Conservation (phyloP, 140 eudicot species). For the Artemisia princeps region DNA sequence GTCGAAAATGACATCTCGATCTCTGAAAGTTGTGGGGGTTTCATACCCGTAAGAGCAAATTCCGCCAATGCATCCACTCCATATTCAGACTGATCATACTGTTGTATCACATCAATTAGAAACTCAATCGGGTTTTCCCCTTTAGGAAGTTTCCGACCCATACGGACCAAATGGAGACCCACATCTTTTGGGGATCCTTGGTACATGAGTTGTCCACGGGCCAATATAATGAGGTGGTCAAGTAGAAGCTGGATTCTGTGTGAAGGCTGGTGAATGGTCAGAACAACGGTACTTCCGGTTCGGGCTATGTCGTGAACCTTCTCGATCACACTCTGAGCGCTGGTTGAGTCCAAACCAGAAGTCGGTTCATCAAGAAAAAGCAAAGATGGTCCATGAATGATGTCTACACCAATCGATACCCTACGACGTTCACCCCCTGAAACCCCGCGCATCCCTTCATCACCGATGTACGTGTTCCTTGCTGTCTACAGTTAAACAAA, state of each 20-base stretch:
- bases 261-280: constrained; percentile 76
- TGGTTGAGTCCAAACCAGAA: constrained; percentile 76
- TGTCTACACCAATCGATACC: constrained; percentile 74
- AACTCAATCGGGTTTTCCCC: constrained; percentile 66
- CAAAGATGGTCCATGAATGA: constrained; percentile 65
- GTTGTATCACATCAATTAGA: constrained; percentile 69
- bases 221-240: constrained; percentile 60
- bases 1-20: constrained; percentile 36
- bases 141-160: constrained; percentile 61
- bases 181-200: constrained; percentile 80
- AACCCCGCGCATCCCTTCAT: constrained; percentile 67
- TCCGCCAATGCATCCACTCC: constrained; percentile 75
- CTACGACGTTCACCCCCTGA: constrained; percentile 80
- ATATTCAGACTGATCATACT: constrained; percentile 63
- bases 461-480: constrained; percentile 67
- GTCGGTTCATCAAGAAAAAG: constrained; percentile 79
- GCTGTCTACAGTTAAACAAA: constrained; percentile 38
- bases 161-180: constrained; percentile 41
- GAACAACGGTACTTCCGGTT: constrained; percentile 67
- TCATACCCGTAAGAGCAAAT: constrained; percentile 67
- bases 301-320: constrained; percentile 68
- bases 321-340: constrained; percentile 69
- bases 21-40: constrained; percentile 47
- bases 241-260: constrained; percentile 50
- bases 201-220: constrained; percentile 78